A percentile compares a stretch with the other conserved stretches of the same genome.
Conservation (phyloP, 129 eudicot genomes). For the Heracleum sosnowskyi region DNA sequence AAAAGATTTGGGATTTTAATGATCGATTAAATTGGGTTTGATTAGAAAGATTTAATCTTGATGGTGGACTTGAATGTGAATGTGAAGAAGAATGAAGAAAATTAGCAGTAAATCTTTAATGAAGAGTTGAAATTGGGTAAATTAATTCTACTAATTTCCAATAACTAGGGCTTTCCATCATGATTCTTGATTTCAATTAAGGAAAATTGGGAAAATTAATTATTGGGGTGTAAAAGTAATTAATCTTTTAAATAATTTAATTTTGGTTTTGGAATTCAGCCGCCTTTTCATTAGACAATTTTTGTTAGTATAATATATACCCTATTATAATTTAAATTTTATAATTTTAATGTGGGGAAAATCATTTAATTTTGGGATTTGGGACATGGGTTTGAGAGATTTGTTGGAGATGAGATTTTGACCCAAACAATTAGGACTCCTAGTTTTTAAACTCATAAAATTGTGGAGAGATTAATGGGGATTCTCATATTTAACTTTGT, state of each 20-base stretch:
- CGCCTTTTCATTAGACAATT: neutral
- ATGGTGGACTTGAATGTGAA: conserved; percentile 23
- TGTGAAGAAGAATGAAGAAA: conserved; percentile 26
- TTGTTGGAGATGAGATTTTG: conserved; percentile 25
- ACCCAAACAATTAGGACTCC: conserved; percentile 26
- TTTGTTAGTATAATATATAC: too few relatives aligned
- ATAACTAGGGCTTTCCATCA: conserved; percentile 17
- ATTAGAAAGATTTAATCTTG: conserved; percentile 35
- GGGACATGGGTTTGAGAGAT: neutral
- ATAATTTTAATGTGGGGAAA: neutral
- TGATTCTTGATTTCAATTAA: neutral
- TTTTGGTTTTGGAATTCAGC: neutral
- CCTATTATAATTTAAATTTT: too few relatives aligned
- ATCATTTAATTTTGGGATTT: neutral
- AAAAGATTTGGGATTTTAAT: conserved; percentile 21
- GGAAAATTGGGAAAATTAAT: conserved; percentile 1
- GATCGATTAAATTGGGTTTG: conserved; percentile 32
- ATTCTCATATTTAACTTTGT: conserved; percentile 15
- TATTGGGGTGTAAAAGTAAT: neutral
- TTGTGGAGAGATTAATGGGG: conserved; percentile 43
- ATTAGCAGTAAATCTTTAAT: neutral
- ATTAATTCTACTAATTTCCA: conserved; percentile 1
- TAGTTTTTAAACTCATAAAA: conserved; percentile 27
- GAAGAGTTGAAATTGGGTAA: conserved; percentile 19
- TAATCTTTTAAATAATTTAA: neutral